Evolutionary conservation across 2,329 filamentous ascomycete species (phyloP), one percentile per base, ranked within the genome.

Genomic region (Scolecobasidium constrictum): DNA sequence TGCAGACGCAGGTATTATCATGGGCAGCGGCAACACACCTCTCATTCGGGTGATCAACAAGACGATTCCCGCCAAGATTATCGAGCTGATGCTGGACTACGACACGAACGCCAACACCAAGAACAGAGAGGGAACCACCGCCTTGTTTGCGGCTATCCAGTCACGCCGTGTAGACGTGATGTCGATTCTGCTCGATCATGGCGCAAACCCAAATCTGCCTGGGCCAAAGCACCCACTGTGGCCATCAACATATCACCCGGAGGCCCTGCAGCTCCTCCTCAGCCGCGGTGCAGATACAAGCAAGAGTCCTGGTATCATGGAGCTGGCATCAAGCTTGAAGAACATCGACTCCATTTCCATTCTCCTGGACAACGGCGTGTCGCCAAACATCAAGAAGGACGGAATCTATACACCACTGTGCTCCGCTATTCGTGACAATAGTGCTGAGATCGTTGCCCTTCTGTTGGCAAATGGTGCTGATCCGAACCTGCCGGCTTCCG

Each of bases 161-260:
- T 63, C 64, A 15, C 69, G 68, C 9, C 68, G 78, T 4, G 59
- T 69, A 38, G 77, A 81, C 45, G 63, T 81, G 1, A 71, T 80
- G 46, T 65, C 59, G 1, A 54, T 63, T 3, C 56, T 77, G 13
- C 58, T 78, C 2, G 67, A 81, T 40, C 69, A 78, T 43, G 71
- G 73, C 3, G 81, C 80, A 2, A 72, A 83, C 51, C 72, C 78
- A 6, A 84, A 85, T 54, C 63, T 83, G 4, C 80, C 80, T 2
- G 78, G 76, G 1, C 78, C 78, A 9, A 81, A 82, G 57, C 75
- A 83, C 60, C 73, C 78, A 59, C 67, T 84, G 18, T 80, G 79
- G 79, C 76, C 77, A 2, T 68, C 78, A 1, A 72, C 71, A 0
- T 75, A 77, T 57, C 68, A 78, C 40, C 65, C 77, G 0, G 59